Evolutionary conservation across 106 monocot species (phyloP), one percentile per base, ranked within the genome.

Genomic region (Platanthera zijinensis): DNA sequence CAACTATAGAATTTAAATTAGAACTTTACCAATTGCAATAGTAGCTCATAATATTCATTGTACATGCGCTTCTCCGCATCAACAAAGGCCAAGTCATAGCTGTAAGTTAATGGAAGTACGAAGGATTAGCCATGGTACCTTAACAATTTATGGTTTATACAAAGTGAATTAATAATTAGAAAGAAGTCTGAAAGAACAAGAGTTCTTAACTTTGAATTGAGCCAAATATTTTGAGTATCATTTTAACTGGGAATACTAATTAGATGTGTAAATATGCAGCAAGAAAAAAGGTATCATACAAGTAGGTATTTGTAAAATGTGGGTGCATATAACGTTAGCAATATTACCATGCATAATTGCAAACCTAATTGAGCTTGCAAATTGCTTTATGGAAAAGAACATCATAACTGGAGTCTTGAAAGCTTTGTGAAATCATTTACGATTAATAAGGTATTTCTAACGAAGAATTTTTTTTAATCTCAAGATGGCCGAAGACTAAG

Each of bases 61-160:
- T 97, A 94, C 86, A 85, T 83, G 59, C 83, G 74, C 85, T 97
- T 97, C 18, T 97, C 94, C 51, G 97, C 97, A 89, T 97, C 97
- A 80, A 97, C 76, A 77, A 97, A 97, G 82, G 97, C 97, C 83
- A 94, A 97, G 81, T 97, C 97, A 86, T 89, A 97, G 75, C 97
- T 97, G 84, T 7, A 78, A 82, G 30, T 70, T 19, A 39, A 82
- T 18, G 5, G 57, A 57, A 39, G 13, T 17, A 46, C 17, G 17
- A 48, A 70, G 48, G 17, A 70, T 70, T 47, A 67, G 30, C 17
- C 30, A 67, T 25, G 30, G 21, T 21, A 19, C 59, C 5, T 21
- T 59, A 59, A 57, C 32, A 59, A 59, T 59, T n/a, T 5, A 59
- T 59, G 21, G 21, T 59, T 59, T 59, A 19, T 59, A 18, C 59